Conservation (phyloP, 805 yeast species). For the Pichia kluyveri region DNA sequence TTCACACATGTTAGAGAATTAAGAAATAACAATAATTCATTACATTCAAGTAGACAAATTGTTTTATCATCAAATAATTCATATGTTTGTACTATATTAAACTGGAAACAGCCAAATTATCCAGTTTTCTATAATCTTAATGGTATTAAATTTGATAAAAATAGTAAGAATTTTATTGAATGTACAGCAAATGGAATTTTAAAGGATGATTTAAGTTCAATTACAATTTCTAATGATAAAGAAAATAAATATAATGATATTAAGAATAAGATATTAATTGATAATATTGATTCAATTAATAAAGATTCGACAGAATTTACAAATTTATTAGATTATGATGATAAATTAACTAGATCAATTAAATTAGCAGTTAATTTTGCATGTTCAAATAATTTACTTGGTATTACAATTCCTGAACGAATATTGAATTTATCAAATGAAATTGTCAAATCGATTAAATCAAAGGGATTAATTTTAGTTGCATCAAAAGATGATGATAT, state of each 20-base stretch:
- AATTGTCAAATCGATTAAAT: conserved; percentile 62
- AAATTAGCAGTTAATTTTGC: conserved; percentile 81
- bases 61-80: conserved; percentile 84
- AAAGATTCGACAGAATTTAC: conserved; percentile 27
- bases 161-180: conserved; percentile 24
- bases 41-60: conserved; percentile 46
- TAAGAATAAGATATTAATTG: conserved; percentile 21
- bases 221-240: no score
- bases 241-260: not conserved
- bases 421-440: conserved; percentile 67
- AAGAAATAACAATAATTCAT: conserved; percentile 22
- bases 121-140: conserved; percentile 85
- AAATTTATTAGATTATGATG: conserved; percentile 27
- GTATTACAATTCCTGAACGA: conserved; percentile 68
- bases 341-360: conserved; percentile 52
- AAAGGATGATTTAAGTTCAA: not conserved
- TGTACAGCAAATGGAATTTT: conserved; percentile 35
- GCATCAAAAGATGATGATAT: conserved; percentile 26
- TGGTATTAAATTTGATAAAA: conserved; percentile 38
- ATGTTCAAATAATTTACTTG: conserved; percentile 72
- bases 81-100: conserved; percentile 82
- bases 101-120: conserved; percentile 98
- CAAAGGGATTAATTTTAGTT: conserved; percentile 77
- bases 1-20: conserved; percentile 67
- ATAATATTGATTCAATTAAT: conserved; percentile 28